Base-by-base conservation (phyloP, 257 asterid species). In the Anisodus acutangulus region DNA sequence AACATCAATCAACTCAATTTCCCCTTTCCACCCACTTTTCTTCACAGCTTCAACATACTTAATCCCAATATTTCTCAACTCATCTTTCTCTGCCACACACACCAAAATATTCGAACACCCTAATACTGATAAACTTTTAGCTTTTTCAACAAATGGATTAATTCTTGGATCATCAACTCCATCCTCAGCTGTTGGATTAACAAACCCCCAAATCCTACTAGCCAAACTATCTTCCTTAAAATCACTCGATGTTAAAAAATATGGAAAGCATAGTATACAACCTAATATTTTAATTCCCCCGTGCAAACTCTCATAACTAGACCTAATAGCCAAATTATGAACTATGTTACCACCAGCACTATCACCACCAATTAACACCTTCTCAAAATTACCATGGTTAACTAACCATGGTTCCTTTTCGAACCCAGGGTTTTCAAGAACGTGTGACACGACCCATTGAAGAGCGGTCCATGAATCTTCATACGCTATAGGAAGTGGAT, bases 311-410 rank as follows among this genome's bases (percentile, higher is more conserved):
- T 83, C 80, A 13, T 2, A 17, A 8, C 87, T 88, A 80, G 71
- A 79, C 35, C 55, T 85, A 9, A 87, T 66, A 5, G 71, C 8
- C 12, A 85, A 0, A 83, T 85, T 76, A 0, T 87, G 87, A 45
- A 58, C 88, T 13, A 89, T 89, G 31, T 83, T 89, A 4, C 82
- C 90, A 2, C 91, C 91, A 4, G 91, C 91, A 58, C 90, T 85
- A 31, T 87, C 89, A 2, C 91, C 91, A 0, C 83, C 88, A 6
- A 86, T 70, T 5, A 69, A 26, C 35, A 86, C 13, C 58, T 80
- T 86, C 12, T 80, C 72, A 3, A 79, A 68, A 22, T 83, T 55
- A 0, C 86, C 85, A 45, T 83, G 85, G 67, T 83, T 37, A 39
- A 69, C 82, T 74, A 83, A 31, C 88, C 86, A 83, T 0, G 72